phyloP scores from a whole-genome alignment of 495 filamentous ascomycete species.

The Aspergillus homomorphus region DNA sequence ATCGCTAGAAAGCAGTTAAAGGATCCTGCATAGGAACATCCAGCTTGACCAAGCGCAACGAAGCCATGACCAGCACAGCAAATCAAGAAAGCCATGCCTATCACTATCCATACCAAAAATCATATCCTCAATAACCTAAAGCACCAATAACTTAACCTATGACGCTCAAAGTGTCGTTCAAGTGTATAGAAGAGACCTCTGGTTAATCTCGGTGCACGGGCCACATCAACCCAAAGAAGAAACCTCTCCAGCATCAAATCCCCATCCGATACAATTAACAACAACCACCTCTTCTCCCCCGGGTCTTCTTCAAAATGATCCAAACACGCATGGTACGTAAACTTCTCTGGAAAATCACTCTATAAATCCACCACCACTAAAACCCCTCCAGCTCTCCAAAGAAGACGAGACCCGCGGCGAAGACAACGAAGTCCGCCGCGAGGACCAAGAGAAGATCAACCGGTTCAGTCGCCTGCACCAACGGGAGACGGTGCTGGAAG shows the following conservation, averaged over 20 bases:
- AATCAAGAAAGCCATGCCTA: no score
- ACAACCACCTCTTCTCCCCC: neutral
- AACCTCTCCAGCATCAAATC: neutral
- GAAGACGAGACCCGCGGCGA: conserved; percentile 78
- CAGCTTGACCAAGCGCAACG: no score
- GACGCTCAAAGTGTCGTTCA: no score
- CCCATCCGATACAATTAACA: conserved; percentile 4
- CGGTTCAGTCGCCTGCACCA: conserved; percentile 93
- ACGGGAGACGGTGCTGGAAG: conserved; percentile 71
- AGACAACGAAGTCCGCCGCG: conserved; percentile 87
- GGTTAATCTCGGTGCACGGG: neutral
- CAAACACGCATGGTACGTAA: conserved; percentile 42
- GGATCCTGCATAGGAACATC: no score
- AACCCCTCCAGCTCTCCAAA: conserved; percentile 67
- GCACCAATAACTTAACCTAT: no score
- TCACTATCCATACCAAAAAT: no score
- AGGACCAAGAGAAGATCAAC: conserved; percentile 99
- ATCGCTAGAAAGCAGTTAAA: no score
- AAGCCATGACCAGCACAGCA: no score
- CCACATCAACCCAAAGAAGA: conserved; percentile 5
- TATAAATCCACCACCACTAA: conserved; percentile 4
- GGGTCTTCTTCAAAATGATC: conserved; percentile 33
- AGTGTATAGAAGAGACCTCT: no score
- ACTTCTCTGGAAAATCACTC: conserved; percentile 5
- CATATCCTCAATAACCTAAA: no score